Conservation (phyloP, 2,329 filamentous ascomycete genomes). For the Paecilomyces sp. region DNA sequence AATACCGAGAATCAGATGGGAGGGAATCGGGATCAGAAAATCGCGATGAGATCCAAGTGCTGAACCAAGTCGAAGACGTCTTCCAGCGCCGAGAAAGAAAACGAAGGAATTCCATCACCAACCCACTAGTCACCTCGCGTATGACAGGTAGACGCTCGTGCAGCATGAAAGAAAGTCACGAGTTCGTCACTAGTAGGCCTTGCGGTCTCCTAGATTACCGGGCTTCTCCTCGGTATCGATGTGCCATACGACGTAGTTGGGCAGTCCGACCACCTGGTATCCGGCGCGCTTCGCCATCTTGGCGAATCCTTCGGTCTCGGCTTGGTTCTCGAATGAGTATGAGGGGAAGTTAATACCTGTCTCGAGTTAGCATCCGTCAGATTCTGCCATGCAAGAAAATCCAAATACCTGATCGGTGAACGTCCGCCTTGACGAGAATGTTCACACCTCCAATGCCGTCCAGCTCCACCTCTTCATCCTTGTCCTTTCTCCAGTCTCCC, state of each 20-base stretch:
- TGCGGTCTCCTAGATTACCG: constrained; percentile 54
- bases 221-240: constrained; percentile 94
- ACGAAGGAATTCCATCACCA: constrained; percentile 12
- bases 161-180: neutral
- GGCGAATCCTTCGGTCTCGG: constrained; percentile 96
- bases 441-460: constrained; percentile 97
- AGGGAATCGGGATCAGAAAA: constrained; percentile 7
- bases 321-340: constrained; percentile 97
- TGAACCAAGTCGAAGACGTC: neutral
- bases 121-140: neutral
- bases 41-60: neutral
- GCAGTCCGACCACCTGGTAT: constrained; percentile 83
- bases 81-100: constrained; percentile 1
- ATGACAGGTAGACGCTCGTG: neutral
- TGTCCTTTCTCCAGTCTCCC: constrained; percentile 88
- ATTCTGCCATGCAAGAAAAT: neutral
- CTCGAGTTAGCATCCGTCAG: constrained; percentile 11
- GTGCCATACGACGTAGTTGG: constrained; percentile 98
- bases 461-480: constrained; percentile 84
- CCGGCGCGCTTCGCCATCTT: constrained; percentile 98
- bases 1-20: constrained; percentile 5
- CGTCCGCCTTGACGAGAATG: constrained; percentile 95
- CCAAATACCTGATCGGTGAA: constrained; percentile 77
- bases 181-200: constrained; percentile 24
- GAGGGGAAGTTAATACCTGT: constrained; percentile 93